phyloP scores from a whole-genome alignment of 192 early-diverging fungal genomes.

The Dissophora globulifera region DNA sequence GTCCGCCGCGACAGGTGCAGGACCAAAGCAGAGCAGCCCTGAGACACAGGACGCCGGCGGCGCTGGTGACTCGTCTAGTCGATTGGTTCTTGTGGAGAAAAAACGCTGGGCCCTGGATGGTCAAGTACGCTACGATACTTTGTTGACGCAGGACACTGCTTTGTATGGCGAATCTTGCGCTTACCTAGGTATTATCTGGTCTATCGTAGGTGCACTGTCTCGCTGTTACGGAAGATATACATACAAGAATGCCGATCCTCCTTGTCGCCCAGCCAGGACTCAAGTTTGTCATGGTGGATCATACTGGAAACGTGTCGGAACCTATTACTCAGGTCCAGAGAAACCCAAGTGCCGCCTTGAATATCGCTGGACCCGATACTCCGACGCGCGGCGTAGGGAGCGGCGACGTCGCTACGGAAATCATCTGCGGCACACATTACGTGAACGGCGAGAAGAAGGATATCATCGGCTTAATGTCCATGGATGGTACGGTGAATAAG shows the following conservation, averaged over 20 bases:
- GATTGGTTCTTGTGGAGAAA: conserved; percentile 51
- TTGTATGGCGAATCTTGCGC: neutral
- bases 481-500: conserved; percentile 61
- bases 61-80: conserved; percentile 1
- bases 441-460: conserved; percentile 46
- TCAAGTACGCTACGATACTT: conserved; percentile 52
- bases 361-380: conserved; percentile 21
- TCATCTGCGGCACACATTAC: conserved; percentile 55
- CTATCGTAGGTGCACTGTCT: conserved; percentile 60
- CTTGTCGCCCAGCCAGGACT: conserved; percentile 65
- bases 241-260: conserved; percentile 55
- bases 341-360: neutral
- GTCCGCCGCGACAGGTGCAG: neutral
- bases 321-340: conserved; percentile 37
- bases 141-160: neutral
- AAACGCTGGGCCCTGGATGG: conserved; percentile 65
- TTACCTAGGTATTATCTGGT: neutral
- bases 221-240: conserved; percentile 53
- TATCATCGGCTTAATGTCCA: conserved; percentile 63
- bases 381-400: conserved; percentile 6
- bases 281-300: conserved; percentile 48
- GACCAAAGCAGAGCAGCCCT: neutral
- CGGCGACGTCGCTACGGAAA: conserved; percentile 58
- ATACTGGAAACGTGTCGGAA: conserved; percentile 35
- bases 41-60: conserved; percentile 1